Conservation (phyloP, 768 basidiomycete species). For the Naganishia randhawae region DNA sequence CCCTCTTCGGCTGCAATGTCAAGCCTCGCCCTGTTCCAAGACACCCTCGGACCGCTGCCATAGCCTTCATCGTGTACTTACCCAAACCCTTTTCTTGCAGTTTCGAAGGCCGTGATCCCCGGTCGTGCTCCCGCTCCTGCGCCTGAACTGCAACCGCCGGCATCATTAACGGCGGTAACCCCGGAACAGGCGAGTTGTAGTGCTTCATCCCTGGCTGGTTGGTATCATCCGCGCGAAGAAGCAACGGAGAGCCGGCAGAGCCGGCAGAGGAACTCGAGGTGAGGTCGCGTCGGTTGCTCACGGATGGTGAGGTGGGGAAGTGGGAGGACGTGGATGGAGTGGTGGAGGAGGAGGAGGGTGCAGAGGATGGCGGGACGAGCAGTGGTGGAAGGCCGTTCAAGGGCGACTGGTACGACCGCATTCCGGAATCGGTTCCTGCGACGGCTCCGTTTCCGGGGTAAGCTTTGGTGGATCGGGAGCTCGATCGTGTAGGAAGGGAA, state of each 20-base stretch:
- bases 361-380: constrained; percentile 10
- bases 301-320: not conserved
- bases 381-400: constrained; percentile 23
- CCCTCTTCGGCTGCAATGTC: too few relatives aligned
- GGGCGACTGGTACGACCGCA: constrained; percentile 11
- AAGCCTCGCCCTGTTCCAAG: too few relatives aligned
- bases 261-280: not conserved
- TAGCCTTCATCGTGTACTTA: too few relatives aligned
- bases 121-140: too few relatives aligned
- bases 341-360: not conserved
- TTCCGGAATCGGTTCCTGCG: not conserved
- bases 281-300: too few relatives aligned
- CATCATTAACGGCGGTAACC: constrained; percentile 12
- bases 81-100: not conserved
- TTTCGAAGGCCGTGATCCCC: not conserved
- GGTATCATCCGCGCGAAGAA: not conserved
- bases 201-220: not conserved
- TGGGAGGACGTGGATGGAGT: not conserved
- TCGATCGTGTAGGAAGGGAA: too few relatives aligned
- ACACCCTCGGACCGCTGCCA: too few relatives aligned
- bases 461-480: too few relatives aligned
- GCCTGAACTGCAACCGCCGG: not conserved
- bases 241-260: too few relatives aligned
- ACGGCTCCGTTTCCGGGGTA: not conserved
- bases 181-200: constrained; percentile 3